A percentile compares a stretch with the other conserved stretches of the same genome.
Conservation (phyloP, 2,329 filamentous ascomycete species). For the Scytalidium lignicola region DNA sequence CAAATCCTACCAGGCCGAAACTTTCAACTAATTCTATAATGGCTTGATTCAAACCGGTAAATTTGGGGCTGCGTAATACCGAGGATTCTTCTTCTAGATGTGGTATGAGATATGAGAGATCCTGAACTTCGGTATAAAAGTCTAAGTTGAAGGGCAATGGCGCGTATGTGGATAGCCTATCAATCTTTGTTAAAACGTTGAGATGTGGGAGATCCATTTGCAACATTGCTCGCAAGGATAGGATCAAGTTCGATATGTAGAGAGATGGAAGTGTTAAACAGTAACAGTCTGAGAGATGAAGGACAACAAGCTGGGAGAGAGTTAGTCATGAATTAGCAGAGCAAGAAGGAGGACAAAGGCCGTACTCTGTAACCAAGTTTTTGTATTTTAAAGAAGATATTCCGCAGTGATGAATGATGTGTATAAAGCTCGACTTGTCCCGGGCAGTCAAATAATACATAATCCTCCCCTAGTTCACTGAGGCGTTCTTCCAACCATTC, state of each 20-base stretch:
- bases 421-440: constrained; percentile 97
- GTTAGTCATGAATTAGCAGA: constrained; percentile 18
- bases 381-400: constrained; percentile 85
- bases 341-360: constrained; percentile 19
- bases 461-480: constrained; percentile 79
- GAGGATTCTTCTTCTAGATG: constrained; percentile 75
- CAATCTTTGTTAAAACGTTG: constrained; percentile 96
- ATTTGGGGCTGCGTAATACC: constrained; percentile 66
- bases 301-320: constrained; percentile 69
- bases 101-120: constrained; percentile 78
- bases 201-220: constrained; percentile 96
- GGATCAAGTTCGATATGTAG: constrained; percentile 89
- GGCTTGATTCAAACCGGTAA: constrained; percentile 77
- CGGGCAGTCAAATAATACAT: constrained; percentile 91
- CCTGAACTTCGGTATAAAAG: constrained; percentile 96
- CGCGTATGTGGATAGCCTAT: constrained; percentile 82
- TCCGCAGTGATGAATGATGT: constrained; percentile 85
- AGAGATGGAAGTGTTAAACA: constrained; percentile 89
- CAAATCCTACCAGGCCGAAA: constrained; percentile 85
- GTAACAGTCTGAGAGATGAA: constrained; percentile 92
- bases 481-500: constrained; percentile 85
- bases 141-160: constrained; percentile 91
- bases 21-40: constrained; percentile 83
- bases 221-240: constrained; percentile 92
- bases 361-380: constrained; percentile 88